Evolutionary conservation across 805 yeast species (phyloP).

Genomic region (Saturnispora besseyi): DNA sequence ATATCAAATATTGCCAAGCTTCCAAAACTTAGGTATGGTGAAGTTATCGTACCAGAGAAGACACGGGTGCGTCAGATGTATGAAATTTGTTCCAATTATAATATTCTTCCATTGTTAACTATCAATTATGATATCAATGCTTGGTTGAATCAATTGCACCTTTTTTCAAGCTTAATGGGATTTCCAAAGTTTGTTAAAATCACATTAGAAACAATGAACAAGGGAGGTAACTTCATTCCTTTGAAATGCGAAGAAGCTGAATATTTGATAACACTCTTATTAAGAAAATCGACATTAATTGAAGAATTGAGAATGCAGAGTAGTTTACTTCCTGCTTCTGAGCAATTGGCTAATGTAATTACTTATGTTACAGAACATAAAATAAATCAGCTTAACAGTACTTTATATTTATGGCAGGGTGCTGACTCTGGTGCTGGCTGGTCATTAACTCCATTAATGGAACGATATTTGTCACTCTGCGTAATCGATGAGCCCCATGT

Average conservation of each 20-base stretch:
- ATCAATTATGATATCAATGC: background rate
- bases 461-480: background rate
- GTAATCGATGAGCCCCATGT: background rate
- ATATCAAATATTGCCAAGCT: background rate
- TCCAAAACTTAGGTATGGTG: background rate
- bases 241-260: background rate
- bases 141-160: slow-evolving; percentile 3
- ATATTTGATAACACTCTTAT: background rate
- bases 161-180: background rate
- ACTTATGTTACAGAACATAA: background rate
- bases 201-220: background rate
- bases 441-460: background rate
- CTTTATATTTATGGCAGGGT: slow-evolving; percentile 3
- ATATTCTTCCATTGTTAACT: background rate
- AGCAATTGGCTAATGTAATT: slow-evolving; percentile 4
- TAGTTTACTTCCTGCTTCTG: background rate
- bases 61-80: background rate
- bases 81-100: background rate
- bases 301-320: slow-evolving; percentile 1
- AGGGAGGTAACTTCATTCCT: background rate
- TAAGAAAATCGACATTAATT: background rate
- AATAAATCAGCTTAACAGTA: background rate
- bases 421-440: background rate
- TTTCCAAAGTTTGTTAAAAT: background rate
- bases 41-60: background rate